Conservation (phyloP, 371 early-diverging fungal species). For the Sporodiniella umbellata region DNA sequence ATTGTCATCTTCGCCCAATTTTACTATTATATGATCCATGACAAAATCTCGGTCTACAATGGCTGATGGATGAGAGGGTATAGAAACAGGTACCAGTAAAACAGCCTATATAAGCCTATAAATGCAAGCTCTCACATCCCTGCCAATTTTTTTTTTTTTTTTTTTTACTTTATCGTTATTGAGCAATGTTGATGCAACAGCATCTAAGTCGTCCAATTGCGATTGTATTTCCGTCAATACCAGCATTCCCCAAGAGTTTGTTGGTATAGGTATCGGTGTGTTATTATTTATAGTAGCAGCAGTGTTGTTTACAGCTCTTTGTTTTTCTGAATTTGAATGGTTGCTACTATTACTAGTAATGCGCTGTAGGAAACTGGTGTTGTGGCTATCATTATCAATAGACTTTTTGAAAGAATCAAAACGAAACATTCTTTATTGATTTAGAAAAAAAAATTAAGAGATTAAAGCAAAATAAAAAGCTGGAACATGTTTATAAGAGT, state of each 20-base stretch:
- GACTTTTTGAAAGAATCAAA: constrained; percentile 26
- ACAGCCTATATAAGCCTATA: constrained; percentile 19
- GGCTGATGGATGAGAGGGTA: constrained; percentile 41
- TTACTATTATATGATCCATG: constrained; percentile 40
- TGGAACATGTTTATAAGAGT: no score
- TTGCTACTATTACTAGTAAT: constrained; percentile 17
- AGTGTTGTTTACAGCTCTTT: background rate
- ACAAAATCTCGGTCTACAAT: constrained; percentile 47
- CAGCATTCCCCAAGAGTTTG: constrained; percentile 52
- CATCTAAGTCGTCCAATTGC: constrained; percentile 34
- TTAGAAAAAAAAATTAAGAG: background rate
- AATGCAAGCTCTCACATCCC: background rate
- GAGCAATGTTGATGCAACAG: constrained; percentile 30
- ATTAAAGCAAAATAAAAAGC: background rate
- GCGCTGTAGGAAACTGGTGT: constrained; percentile 24
- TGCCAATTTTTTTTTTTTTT: background rate
- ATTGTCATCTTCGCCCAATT: constrained; percentile 16
- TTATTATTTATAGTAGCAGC: background rate
- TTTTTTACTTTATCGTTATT: constrained; percentile 24
- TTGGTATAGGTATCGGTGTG: constrained; percentile 46
- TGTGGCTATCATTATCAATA: background rate
- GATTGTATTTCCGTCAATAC: constrained; percentile 31
- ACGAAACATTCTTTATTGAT: constrained; percentile 25
- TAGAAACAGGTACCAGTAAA: constrained; percentile 41
- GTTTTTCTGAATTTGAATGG: background rate